Base-by-base conservation (phyloP, 2,329 filamentous ascomycete genomes). In the Cladophialophora exuberans region DNA sequence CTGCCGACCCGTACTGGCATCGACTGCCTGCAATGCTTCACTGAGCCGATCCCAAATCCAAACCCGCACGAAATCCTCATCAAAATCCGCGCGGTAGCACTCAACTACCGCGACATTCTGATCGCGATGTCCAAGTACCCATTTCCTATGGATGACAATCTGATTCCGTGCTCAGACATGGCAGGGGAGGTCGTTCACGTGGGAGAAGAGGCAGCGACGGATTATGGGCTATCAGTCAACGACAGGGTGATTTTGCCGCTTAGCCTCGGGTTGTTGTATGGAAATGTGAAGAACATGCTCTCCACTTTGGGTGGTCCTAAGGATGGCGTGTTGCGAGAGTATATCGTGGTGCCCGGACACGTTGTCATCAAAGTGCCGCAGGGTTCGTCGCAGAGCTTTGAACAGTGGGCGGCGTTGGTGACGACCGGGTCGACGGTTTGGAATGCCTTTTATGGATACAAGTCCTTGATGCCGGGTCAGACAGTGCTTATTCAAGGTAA, bases 31-130 rank as follows among this genome's bases (percentile, higher is more conserved):
- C 74, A 62, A 28, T 54, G 3, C 58, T 73, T 5, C 64, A 67
- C 15, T 33, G 76, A 67, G 4, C 68, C 77, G 2, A 70, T 82
- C 56, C 80, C 80, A 0, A 60, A 65, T 1, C 76, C 80, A 0
- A 74, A 75, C 15, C 70, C 76, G 1, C 76, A 77, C 1, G 82
- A 86, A 54, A 64, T 82, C 3, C 78, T 92, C 30, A 83, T 92
- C 64, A 87, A 86, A 70, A 76, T 80, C 1, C 64, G 73, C 9
- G 75, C 72, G 5, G 77, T 74, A 1, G 74, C 74, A 7, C 64
- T 81, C 47, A 80, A 80, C 57, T 79, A 78, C 56, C 72, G 78
- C 18, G 78, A 80, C 30, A 61, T 79, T 10, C 69, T 72, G n/a
- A 77, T 79, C 44, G 70, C 73, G 0, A 68, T 71, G 67, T 66